phyloP scores from a whole-genome alignment of 192 early-diverging fungal species.

The Endogone sp. region DNA sequence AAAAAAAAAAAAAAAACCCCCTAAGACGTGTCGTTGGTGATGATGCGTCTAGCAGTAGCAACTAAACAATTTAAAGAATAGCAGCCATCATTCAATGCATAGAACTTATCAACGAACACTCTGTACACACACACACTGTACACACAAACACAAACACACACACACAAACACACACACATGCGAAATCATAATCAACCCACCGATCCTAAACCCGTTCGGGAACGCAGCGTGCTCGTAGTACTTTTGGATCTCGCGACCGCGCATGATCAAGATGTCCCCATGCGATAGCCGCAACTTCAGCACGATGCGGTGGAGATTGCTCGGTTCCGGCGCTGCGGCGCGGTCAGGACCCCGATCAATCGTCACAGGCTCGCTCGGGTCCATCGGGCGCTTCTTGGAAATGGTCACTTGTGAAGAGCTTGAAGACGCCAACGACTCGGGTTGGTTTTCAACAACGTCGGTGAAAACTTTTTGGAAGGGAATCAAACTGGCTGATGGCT shows the following conservation, averaged over 20 bases:
- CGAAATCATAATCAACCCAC: not conserved
- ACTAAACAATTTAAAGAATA: not conserved
- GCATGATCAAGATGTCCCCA: not conserved
- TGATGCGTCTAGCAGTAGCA: not conserved
- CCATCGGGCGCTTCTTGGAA: too few species aligned
- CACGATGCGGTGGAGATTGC: not conserved
- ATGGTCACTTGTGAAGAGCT: too few species aligned
- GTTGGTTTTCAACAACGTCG: too few species aligned
- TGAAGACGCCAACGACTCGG: too few species aligned
- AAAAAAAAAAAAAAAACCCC: too few species aligned
- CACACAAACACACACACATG: not conserved
- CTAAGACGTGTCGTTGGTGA: too few species aligned
- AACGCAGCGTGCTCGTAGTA: not conserved
- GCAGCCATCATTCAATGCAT: too few species aligned
- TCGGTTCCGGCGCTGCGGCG: not conserved
- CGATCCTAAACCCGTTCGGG: not conserved
- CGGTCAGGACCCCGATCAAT: not conserved
- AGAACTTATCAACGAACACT: not conserved
- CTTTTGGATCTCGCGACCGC: not conserved
- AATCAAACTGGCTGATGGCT: too few species aligned
- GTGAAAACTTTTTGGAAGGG: too few species aligned
- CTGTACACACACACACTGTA: too few species aligned
- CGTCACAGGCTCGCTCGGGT: not conserved
- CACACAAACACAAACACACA: too few species aligned
- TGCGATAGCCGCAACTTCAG: not conserved